Evolutionary conservation across 2,329 filamentous ascomycete genomes (phyloP), one percentile per base, ranked within the genome.

Genomic region (Cercospora janseana): DNA sequence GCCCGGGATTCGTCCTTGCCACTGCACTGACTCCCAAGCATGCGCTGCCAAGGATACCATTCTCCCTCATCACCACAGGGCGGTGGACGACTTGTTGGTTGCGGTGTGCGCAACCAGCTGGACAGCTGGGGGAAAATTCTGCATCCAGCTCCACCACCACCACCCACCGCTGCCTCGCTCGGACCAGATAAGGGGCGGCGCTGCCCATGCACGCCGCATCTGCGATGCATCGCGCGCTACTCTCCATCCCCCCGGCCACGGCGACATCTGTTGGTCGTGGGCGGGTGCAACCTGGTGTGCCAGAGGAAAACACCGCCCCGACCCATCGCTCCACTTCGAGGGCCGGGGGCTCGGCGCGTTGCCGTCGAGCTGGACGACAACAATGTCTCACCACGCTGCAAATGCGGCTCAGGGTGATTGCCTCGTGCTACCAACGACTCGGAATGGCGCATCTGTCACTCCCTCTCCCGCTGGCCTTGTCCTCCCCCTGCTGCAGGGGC

Each of bases 31-130:
- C 34, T 45, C 46, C 51, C 46, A 42, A 49, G 35, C 32, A 42
- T 12, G 6, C 34, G n/a, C 28, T 53, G 51, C 51, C 46, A 53
- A 53, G 51, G 21, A 53, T 53, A 53, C 51, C 51, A 46, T 42
- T 28, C n/a, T 28, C 26, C 34, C 21, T 35, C 44, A 44, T 12
- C 38, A 38, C 29, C 44, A 44, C 37, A 48, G 34, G 50, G 44
- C 50, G 44, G 50, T 52, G 50, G 44, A 43, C 37, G 43, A 21
- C 35, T 24, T 24, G 18, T 26, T 31, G 15, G 18, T 18, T 52
- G 44, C 49, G 45, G 45, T 48, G 49, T 44, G 49, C 44, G 27
- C 35, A 34, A n/a, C 26, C 21, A 24, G 20, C 46, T 44, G 37
- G 38, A 24, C 29, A 52, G 49, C 49, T 52, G 37, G 49, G 38